Conservation (phyloP, 2,329 filamentous ascomycete species). For the Aureobasidium leucospermi region DNA sequence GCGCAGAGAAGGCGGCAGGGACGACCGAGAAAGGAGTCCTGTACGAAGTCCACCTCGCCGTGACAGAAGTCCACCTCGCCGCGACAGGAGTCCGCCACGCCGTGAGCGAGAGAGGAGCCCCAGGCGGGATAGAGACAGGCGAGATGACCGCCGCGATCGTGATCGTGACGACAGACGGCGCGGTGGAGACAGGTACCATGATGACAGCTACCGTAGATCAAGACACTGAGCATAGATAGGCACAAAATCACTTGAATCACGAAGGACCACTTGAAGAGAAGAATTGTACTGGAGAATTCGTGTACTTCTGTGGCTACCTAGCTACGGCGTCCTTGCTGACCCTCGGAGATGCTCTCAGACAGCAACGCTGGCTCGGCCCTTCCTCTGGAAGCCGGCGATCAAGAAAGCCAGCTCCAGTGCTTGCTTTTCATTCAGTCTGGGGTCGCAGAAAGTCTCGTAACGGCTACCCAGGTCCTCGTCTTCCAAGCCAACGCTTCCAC, state of each 20-base stretch:
- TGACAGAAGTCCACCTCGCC: constrained; percentile 7
- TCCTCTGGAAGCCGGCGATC: constrained; percentile 57
- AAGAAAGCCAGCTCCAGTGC: constrained; percentile 90
- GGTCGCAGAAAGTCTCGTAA: constrained; percentile 95
- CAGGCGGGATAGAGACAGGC: constrained; percentile 11
- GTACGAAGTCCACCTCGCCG: constrained; percentile 18
- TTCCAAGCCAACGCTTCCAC: constrained; percentile 76
- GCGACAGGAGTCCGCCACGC: constrained; percentile 1
- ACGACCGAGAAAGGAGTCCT: constrained; percentile 21
- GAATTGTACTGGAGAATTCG: no score
- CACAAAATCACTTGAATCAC: background rate
- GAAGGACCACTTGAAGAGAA: background rate
- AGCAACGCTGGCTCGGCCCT: constrained; percentile 12
- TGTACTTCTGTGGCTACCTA: no score
- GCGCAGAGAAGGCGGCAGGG: constrained; percentile 14
- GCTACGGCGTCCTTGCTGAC: no score
- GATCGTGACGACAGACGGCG: constrained; percentile 1
- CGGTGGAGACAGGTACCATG: background rate
- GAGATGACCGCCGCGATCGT: constrained; percentile 2
- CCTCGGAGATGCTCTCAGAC: background rate
- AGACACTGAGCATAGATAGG: background rate
- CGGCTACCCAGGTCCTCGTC: constrained; percentile 85
- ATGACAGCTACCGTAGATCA: constrained; percentile 12
- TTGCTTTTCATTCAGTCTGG: constrained; percentile 93
- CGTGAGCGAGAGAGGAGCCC: constrained; percentile 8